These are phyloP conservation scores for Podospora australis DNA, from an alignment of 495 filamentous ascomycete species.

Conservation along the genomic window DNA sequence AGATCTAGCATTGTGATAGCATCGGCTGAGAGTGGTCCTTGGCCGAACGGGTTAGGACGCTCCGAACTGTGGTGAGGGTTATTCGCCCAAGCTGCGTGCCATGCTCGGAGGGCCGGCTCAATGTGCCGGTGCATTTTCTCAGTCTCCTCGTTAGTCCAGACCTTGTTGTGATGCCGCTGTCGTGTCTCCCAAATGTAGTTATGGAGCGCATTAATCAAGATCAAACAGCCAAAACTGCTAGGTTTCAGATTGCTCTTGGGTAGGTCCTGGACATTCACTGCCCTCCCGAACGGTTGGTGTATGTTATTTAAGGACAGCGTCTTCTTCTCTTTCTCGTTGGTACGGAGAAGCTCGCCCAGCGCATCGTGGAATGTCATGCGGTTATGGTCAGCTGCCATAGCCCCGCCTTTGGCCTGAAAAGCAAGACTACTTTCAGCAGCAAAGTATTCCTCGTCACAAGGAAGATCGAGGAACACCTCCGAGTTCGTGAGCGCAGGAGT, in stretches of 20 bases:
- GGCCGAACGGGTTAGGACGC: slow-evolving; percentile 82
- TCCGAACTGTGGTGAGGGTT: slow-evolving; percentile 83
- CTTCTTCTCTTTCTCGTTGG: slow-evolving; percentile 61
- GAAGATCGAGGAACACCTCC: slow-evolving; percentile 83
- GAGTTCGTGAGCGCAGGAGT: slow-evolving; percentile 88
- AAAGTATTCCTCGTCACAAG: slow-evolving; percentile 92
- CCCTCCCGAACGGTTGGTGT: slow-evolving; percentile 41
- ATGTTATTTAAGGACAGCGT: slow-evolving; percentile 32
- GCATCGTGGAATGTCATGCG: slow-evolving; percentile 66
- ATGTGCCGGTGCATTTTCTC: slow-evolving; percentile 96
- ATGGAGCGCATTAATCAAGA: slow-evolving; percentile 92
- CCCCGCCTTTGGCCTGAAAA: slow-evolving; percentile 73
- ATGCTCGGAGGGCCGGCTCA: slow-evolving; percentile 87
- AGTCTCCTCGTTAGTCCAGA: slow-evolving; percentile 87
- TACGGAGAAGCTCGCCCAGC: slow-evolving; percentile 70
- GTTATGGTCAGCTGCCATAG: slow-evolving; percentile 57
- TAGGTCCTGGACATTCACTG: slow-evolving; percentile 39
- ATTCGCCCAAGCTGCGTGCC: slow-evolving; percentile 89
- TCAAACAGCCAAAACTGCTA: slow-evolving; percentile 89
- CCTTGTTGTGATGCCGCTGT: slow-evolving; percentile 79
- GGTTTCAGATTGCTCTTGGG: slow-evolving; percentile 65
- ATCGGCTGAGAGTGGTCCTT: slow-evolving; percentile 84
- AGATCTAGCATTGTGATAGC: slow-evolving; percentile 91
- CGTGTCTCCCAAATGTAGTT: slow-evolving; percentile 99
- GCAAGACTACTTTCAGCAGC: slow-evolving; percentile 69